phyloP scores from a whole-genome alignment of 805 yeast species.

The Cyberlindnera xishuangbannaensis region DNA sequence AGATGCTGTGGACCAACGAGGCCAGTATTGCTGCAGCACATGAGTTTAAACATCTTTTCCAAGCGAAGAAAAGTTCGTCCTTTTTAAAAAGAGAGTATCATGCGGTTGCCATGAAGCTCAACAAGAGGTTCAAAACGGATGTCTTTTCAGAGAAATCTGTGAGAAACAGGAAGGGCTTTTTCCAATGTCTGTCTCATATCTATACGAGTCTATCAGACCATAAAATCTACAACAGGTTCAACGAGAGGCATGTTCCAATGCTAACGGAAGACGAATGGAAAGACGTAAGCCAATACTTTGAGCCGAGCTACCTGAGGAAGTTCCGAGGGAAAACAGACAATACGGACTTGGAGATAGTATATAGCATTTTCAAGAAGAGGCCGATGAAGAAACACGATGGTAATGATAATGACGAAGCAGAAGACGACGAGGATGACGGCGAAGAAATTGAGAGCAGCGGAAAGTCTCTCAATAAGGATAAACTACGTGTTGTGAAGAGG shows the following conservation, averaged over 20 bases:
- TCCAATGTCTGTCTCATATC: constrained; percentile 14
- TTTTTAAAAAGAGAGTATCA: constrained; percentile 15
- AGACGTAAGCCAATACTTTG: constrained; percentile 7
- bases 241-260: constrained; percentile 5
- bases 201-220: constrained; percentile 8
- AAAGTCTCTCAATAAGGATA: constrained; percentile 1
- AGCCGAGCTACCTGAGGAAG: constrained; percentile 14
- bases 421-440: too few relatives aligned
- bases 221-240: constrained; percentile 3
- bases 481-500: constrained; percentile 1
- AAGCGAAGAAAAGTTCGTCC: constrained; percentile 12
- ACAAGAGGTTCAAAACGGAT: constrained; percentile 4
- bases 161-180: constrained; percentile 15
- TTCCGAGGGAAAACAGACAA: constrained; percentile 12
- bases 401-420: neutral
- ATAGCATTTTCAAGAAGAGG: constrained; percentile 12
- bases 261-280: constrained; percentile 10
- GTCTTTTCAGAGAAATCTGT: constrained; percentile 14
- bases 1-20: constrained; percentile 13
- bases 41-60: constrained; percentile 10
- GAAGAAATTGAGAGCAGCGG: neutral
- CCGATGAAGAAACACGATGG: constrained; percentile 7
- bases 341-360: constrained; percentile 11
- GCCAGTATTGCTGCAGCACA: constrained; percentile 12
- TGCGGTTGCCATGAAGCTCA: constrained; percentile 9